These are phyloP conservation scores for Cladophialophora carrionii DNA, from an alignment of 2,329 filamentous ascomycete species.

Conservation along the genomic window DNA sequence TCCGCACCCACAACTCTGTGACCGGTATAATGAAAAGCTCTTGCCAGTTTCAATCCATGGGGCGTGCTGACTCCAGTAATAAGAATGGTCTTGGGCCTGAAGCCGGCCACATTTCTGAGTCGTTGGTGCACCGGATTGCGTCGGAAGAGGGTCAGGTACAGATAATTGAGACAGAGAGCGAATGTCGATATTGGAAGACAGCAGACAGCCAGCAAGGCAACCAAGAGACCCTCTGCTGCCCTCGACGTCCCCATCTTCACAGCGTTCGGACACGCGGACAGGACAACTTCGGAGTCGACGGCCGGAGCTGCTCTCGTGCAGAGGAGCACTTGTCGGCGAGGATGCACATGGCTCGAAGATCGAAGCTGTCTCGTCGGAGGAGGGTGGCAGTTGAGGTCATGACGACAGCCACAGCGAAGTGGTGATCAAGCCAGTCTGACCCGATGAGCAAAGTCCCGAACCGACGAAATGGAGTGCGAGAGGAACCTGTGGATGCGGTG, in stretches of 20 bases:
- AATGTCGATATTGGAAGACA: conserved; percentile 56
- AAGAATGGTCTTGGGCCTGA: conserved; percentile 61
- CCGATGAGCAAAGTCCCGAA: neutral
- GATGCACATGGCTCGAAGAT: neutral
- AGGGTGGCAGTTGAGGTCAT: neutral
- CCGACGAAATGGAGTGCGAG: neutral
- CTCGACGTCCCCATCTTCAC: neutral
- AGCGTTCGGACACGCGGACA: neutral
- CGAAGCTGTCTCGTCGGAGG: neutral
- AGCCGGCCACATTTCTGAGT: conserved; percentile 43
- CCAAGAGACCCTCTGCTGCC: conserved; percentile 50
- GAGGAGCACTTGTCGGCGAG: neutral
- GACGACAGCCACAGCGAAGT: neutral
- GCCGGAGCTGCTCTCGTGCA: neutral
- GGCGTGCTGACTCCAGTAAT: conserved; percentile 73
- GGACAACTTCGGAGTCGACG: neutral
- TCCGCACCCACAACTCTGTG: conserved; percentile 73
- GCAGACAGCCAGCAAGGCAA: conserved; percentile 48
- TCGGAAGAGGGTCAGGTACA: conserved; percentile 38
- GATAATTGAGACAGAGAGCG: conserved; percentile 49
- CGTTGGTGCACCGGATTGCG: conserved; percentile 39
- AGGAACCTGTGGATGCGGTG: neutral
- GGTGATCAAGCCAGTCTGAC: neutral
- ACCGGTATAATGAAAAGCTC: conserved; percentile 66
- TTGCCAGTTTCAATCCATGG: conserved; percentile 69